Percentiles rank a stretch among this genome's conserved stretches.
Conservation (phyloP, 805 yeast species). For the Cyberlindnera amylophila region DNA sequence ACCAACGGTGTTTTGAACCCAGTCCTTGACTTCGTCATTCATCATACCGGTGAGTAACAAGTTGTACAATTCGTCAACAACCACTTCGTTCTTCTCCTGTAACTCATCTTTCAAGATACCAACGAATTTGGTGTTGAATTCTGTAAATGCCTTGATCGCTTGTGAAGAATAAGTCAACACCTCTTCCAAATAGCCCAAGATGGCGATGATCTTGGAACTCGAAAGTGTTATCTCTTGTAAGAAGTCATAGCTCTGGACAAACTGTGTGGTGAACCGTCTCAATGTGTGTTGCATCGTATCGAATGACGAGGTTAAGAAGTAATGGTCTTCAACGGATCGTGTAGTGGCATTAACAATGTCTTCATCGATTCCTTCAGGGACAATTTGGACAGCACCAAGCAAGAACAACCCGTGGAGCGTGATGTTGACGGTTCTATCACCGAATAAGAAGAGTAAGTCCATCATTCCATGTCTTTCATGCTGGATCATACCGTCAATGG, state of each 20-base stretch:
- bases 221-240: slow-evolving; percentile 16
- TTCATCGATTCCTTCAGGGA: slow-evolving; percentile 12
- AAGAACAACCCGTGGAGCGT: slow-evolving; percentile 33
- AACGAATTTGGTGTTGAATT: slow-evolving; percentile 34
- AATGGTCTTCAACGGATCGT: slow-evolving; percentile 13
- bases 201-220: slow-evolving; percentile 22
- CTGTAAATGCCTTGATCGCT: slow-evolving; percentile 35
- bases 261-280: slow-evolving; percentile 14
- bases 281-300: slow-evolving; percentile 20
- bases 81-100: slow-evolving; percentile 22
- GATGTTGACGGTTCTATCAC: slow-evolving; percentile 25
- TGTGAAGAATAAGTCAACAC: slow-evolving; percentile 27
- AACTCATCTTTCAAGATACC: slow-evolving; percentile 35
- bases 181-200: slow-evolving; percentile 33
- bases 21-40: slow-evolving; percentile 46
- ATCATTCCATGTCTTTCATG: slow-evolving; percentile 19
- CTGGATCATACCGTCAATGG: slow-evolving; percentile 29
- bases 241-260: slow-evolving; percentile 11
- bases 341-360: slow-evolving; percentile 18
- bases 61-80: slow-evolving; percentile 42
- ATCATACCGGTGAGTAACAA: slow-evolving; percentile 52
- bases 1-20: slow-evolving; percentile 63
- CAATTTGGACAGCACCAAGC: slow-evolving; percentile 23
- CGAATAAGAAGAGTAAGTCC: slow-evolving; percentile 28
- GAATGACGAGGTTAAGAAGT: slow-evolving; percentile 21